phyloP scores from a whole-genome alignment of 768 basidiomycete genomes.

The Tremella fuciformis region DNA sequence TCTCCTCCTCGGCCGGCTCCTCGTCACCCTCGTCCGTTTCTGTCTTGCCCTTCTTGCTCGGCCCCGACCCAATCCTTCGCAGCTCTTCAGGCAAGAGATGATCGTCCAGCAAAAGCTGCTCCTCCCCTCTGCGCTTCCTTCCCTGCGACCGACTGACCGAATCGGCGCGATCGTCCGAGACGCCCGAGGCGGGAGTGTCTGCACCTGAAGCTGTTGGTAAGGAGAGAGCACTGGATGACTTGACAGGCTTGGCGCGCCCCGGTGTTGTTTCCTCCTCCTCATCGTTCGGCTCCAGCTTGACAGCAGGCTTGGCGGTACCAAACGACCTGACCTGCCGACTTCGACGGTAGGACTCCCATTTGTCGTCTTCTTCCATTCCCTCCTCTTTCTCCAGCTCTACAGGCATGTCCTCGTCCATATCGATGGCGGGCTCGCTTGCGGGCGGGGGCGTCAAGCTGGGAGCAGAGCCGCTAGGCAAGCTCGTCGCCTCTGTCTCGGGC shows the following conservation, averaged over 20 bases:
- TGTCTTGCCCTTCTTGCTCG: constrained; percentile 5
- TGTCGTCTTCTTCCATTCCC: constrained; percentile 36
- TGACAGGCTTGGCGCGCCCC: constrained; percentile 3
- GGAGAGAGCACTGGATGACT: neutral
- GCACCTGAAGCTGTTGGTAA: neutral
- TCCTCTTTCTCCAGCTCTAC: constrained; percentile 55
- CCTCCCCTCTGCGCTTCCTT: constrained; percentile 37
- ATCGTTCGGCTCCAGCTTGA: constrained; percentile 35
- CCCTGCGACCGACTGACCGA: constrained; percentile 17
- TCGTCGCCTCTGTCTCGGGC: constrained; percentile 52
- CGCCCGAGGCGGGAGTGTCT: constrained; percentile 13
- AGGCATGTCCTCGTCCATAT: constrained; percentile 39
- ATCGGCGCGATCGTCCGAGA: constrained; percentile 14
- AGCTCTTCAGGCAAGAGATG: constrained; percentile 36
- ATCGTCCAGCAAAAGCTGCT: constrained; percentile 40
- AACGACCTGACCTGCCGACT: constrained; percentile 25
- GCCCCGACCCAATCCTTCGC: constrained; percentile 11
- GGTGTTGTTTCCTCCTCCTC: constrained; percentile 7
- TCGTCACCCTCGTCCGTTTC: constrained; percentile 14
- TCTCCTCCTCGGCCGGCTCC: constrained; percentile 15
- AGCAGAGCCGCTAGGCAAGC: constrained; percentile 55
- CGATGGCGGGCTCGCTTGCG: constrained; percentile 60
- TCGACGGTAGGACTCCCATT: constrained; percentile 33
- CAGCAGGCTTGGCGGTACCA: constrained; percentile 11
- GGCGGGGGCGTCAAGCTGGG: constrained; percentile 58